Conservation (phyloP, 139 green algal genomes). For the Klebsormidium nitens region DNA sequence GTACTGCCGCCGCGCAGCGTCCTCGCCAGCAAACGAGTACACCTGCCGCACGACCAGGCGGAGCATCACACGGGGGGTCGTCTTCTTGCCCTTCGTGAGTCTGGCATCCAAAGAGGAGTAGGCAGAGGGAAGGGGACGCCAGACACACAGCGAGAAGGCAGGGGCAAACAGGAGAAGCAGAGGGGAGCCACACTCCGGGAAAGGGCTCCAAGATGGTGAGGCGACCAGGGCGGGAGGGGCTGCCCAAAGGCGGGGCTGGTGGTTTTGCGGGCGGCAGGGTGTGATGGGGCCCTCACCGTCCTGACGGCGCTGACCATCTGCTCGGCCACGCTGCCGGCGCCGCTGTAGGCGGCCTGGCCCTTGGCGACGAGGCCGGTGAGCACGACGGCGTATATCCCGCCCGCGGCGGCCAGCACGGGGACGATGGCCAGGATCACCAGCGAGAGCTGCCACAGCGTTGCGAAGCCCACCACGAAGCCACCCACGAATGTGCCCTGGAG, state of each 20-base stretch:
- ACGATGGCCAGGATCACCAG: conserved; percentile 64
- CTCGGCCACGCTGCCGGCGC: conserved; percentile 17
- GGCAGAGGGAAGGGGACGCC: not conserved
- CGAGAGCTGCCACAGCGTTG: conserved; percentile 64
- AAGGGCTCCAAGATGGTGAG: too few relatives aligned
- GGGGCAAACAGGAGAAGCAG: too few relatives aligned
- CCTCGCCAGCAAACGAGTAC: conserved; percentile 30
- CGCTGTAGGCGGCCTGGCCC: conserved; percentile 21
- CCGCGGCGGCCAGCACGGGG: conserved; percentile 47
- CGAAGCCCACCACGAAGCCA: conserved; percentile 54
- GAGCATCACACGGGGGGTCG: not conserved
- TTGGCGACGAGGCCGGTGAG: conserved; percentile 29
- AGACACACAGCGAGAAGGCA: not conserved
- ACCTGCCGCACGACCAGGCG: conserved; percentile 4
- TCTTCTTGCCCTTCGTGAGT: too few relatives aligned
- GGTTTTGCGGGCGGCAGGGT: too few relatives aligned
- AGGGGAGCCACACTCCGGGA: too few relatives aligned
- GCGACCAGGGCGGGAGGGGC: too few relatives aligned
- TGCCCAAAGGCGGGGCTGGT: too few relatives aligned
- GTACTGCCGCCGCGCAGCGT: conserved; percentile 1
- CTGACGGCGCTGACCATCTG: too few relatives aligned
- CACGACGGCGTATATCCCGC: conserved; percentile 22
- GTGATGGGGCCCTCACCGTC: too few relatives aligned
- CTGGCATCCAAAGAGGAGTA: too few relatives aligned
- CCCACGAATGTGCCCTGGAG: conserved; percentile 33